phyloP scores from a whole-genome alignment of 176 grass and related monocot genomes.

The Metroxylon sagu region DNA sequence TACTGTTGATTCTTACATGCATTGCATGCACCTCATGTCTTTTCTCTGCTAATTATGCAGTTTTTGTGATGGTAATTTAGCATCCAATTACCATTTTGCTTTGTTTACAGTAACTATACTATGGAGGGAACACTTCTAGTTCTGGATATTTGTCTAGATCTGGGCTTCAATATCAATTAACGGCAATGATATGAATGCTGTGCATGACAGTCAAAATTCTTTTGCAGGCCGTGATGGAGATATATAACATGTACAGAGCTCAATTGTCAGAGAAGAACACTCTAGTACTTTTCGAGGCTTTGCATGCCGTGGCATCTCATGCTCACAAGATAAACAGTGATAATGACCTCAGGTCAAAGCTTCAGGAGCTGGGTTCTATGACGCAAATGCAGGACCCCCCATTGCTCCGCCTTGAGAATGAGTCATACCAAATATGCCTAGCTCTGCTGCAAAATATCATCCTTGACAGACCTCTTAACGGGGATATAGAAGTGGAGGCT shows the following conservation, averaged over 20 bases:
- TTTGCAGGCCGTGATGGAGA: constrained; percentile 94
- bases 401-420: constrained; percentile 86
- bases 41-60: too few relatives aligned
- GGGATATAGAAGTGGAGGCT: constrained; percentile 45
- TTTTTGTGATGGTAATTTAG: too few relatives aligned
- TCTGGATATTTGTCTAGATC: too few relatives aligned
- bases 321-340: constrained; percentile 93
- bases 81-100: too few relatives aligned
- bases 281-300: constrained; percentile 82
- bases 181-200: too few relatives aligned
- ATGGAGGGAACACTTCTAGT: too few relatives aligned
- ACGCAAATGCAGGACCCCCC: constrained; percentile 98
- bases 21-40: too few relatives aligned
- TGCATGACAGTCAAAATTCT: too few relatives aligned
- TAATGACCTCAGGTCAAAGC: constrained; percentile 66
- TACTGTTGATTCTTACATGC: too few relatives aligned
- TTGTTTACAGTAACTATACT: too few relatives aligned
- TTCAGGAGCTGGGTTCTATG: constrained; percentile 91
- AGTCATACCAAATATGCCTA: constrained; percentile 89
- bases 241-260: constrained; percentile 87
- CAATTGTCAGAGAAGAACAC: constrained; percentile 77
- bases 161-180: too few relatives aligned
- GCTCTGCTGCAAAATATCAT: constrained; percentile 82
- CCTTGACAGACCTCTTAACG: constrained; percentile 39
- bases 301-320: constrained; percentile 84